Percentiles rank a stretch among this genome's conserved stretches.
Evolutionary conservation across 192 early-diverging fungal genomes (phyloP).

Genomic region (Paraglomus occultum): DNA sequence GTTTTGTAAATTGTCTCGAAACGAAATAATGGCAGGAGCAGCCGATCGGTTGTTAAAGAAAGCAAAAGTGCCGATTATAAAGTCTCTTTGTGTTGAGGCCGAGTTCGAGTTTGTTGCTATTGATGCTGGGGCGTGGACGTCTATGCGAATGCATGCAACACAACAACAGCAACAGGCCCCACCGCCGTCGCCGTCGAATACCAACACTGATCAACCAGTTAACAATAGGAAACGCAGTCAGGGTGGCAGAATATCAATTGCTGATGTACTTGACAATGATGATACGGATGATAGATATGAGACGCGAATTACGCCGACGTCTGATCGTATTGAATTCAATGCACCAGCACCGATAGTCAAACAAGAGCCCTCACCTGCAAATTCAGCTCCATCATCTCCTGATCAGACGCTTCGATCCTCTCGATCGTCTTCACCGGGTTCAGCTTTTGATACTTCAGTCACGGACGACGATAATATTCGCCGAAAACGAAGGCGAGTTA

Average conservation of each 20-base stretch:
- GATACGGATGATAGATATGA: conserved; percentile 27
- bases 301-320: conserved; percentile 1
- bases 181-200: neutral
- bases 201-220: neutral
- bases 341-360: conserved; percentile 16
- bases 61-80: conserved; percentile 10
- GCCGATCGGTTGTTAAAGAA: conserved; percentile 29
- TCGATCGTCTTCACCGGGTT: conserved; percentile 13
- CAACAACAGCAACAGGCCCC: conserved; percentile 20
- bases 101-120: conserved; percentile 17
- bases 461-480: conserved; percentile 19
- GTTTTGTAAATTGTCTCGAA: conserved; percentile 31
- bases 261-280: conserved; percentile 34
- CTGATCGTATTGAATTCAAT: neutral
- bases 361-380: conserved; percentile 29
- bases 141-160: conserved; percentile 28
- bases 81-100: neutral
- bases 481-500: conserved; percentile 22
- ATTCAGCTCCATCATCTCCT: conserved; percentile 22
- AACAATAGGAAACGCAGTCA: conserved; percentile 15
- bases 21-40: conserved; percentile 27
- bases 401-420: conserved; percentile 10
- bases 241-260: conserved; percentile 34
- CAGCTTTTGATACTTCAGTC: neutral
- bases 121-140: neutral